Evolutionary conservation across 1,284 basidiomycete genomes (phyloP), one percentile per base, ranked within the genome.

Genomic region (Rugosomyces carneus): DNA sequence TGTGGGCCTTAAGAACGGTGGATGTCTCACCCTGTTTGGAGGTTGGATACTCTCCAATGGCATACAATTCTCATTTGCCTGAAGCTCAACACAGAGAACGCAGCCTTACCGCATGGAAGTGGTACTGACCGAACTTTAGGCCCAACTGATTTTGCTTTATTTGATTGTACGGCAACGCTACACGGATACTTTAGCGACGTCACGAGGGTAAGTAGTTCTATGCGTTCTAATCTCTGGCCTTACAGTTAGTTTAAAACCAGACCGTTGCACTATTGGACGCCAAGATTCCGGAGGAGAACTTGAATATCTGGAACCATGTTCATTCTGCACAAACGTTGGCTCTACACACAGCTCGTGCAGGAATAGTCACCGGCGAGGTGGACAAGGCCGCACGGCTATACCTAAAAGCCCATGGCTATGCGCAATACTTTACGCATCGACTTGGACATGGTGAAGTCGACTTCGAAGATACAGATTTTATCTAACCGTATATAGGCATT

Each of bases 101-200:
- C 89, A 1, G 89, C 89, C 0, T 74, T 91, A 15, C 90, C 89
- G 2, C 90, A 93, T 60, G 91, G 89, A 2, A 72, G 74, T 20
- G 88, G 88, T 1, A 81, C 80, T 0, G 83, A 91, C 56, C 75
- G 81, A 19, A 57, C 58, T 1, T 70, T 92, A 3, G 65, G 64
- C 1, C 58, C 63, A 40, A 59, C 71, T 8, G 89, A 93, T 53
- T 76, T 89, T 49, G 75, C 82, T 10, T 72, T 93, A n/a, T 83
- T 93, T 47, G 90, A 93, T 60, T 78, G 79, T 43, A 84, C 80
- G 4, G 87, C 79, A 1, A 67, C 70, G 6, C 70, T 91, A 42
- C 77, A 86, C 55, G 87, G 83, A 1, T 92, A 93, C 57, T 62
- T 73, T 40, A 83, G 84, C 51, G 89, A 92, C 59, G 76, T 91